These are phyloP conservation scores for Saxispiralis lemnorum DNA, from an alignment of 495 filamentous ascomycete species.

Conservation along the genomic window DNA sequence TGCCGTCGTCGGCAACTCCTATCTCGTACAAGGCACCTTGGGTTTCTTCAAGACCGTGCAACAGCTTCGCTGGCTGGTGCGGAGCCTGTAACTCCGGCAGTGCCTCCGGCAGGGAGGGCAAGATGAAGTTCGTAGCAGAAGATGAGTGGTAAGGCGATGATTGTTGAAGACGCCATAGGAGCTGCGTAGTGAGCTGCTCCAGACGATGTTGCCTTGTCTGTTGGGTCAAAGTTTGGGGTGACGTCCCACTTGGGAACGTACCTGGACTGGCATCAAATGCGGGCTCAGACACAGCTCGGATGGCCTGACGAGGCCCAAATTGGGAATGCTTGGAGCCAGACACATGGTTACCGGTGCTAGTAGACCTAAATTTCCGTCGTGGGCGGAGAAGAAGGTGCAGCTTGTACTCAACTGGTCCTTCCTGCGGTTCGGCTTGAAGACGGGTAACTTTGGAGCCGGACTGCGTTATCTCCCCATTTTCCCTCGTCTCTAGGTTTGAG, in stretches of 20 bases:
- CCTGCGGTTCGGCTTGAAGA: conserved; percentile 78
- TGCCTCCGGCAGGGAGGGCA: conserved; percentile 55
- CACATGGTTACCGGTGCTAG: conserved; percentile 42
- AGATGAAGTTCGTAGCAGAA: conserved; percentile 47
- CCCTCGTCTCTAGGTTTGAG: not conserved
- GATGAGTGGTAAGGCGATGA: conserved; percentile 77
- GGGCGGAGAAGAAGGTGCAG: conserved; percentile 75
- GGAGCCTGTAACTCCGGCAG: conserved; percentile 34
- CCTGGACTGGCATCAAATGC: no score
- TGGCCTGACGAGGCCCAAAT: not conserved
- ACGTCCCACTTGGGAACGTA: conserved; percentile 2
- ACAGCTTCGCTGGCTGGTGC: conserved; percentile 41
- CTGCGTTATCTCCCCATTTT: not conserved
- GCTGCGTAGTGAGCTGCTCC: conserved; percentile 81
- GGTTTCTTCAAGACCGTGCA: conserved; percentile 78
- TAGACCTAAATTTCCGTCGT: conserved; percentile 49
- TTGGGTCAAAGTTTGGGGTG: conserved; percentile 28
- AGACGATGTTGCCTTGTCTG: conserved; percentile 64
- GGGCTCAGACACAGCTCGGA: conserved; percentile 1
- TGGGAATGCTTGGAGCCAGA: conserved; percentile 43
- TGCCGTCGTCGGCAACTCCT: conserved; percentile 86
- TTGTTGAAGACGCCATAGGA: conserved; percentile 88
- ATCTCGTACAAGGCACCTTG: conserved; percentile 91
- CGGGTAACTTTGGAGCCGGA: conserved; percentile 29
- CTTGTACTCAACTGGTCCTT: conserved; percentile 92